phyloP scores from a whole-genome alignment of 208 protist genomes.

The Tritrichomonas foetus region DNA sequence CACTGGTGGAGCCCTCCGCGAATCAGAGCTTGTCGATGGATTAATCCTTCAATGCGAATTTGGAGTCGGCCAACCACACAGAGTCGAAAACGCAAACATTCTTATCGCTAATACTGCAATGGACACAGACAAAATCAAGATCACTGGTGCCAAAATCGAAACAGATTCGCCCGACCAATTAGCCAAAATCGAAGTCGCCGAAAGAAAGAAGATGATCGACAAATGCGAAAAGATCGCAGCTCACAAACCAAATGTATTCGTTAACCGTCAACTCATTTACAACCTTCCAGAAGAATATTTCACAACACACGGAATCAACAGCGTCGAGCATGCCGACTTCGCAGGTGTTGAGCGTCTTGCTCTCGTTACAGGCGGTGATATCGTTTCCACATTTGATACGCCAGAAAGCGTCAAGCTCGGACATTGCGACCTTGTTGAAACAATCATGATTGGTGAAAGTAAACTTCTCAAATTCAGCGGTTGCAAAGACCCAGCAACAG shows the following conservation, averaged over 20 bases:
- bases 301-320: conserved; percentile 76
- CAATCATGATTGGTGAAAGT: conserved; percentile 96
- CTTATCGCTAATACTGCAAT: conserved; percentile 98
- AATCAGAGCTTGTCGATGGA: conserved; percentile 91
- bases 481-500: conserved; percentile 81
- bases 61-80: conserved; percentile 90
- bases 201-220: conserved; percentile 80
- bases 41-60: conserved; percentile 98
- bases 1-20: conserved; percentile 80
- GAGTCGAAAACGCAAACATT: conserved; percentile 93
- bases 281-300: conserved; percentile 98
- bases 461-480: conserved; percentile 93
- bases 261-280: conserved; percentile 99
- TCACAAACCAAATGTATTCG: conserved; percentile 73
- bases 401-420: conserved; percentile 82
- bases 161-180: conserved; percentile 79
- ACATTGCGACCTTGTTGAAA: conserved; percentile 44
- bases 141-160: conserved; percentile 62
- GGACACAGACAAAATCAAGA: conserved; percentile 95
- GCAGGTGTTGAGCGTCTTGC: conserved; percentile 74
- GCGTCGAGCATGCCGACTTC: conserved; percentile 99
- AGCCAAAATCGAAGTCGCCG: conserved; percentile 94
- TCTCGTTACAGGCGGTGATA: conserved; percentile 88
- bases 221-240: conserved; percentile 79
- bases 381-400: conserved; percentile 97